These are phyloP conservation scores for Eimeria sp. DNA, from an alignment of 169 alveolate species.

Conservation along the genomic window DNA sequence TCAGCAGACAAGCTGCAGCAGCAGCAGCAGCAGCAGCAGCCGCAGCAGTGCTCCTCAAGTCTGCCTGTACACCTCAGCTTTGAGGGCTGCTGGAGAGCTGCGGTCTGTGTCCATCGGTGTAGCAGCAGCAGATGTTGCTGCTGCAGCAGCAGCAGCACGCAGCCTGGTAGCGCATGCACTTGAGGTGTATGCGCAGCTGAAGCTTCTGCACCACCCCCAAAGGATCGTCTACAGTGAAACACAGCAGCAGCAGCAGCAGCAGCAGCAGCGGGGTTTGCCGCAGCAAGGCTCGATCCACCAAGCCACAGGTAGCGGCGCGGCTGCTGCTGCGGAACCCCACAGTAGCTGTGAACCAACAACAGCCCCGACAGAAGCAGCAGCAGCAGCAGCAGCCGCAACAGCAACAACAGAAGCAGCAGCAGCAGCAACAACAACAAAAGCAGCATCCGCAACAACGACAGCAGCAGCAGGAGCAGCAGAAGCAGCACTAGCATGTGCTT, in stretches of 20 bases:
- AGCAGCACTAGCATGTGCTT: conserved; percentile 11
- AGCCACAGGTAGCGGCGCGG: background rate
- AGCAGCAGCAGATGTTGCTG: conserved; percentile 53
- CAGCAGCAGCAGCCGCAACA: conserved; percentile 5
- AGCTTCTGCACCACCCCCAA: background rate
- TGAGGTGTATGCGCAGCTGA: conserved; percentile 24
- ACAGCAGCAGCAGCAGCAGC: conserved; percentile 17
- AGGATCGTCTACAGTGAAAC: background rate
- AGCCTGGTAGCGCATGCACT: conserved; percentile 45
- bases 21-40: conserved; percentile 30
- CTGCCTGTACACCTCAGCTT: conserved; percentile 50
- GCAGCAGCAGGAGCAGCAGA: conserved; percentile 9
- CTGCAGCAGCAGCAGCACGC: conserved; percentile 59
- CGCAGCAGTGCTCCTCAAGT: conserved; percentile 6
- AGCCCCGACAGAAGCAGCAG: conserved; percentile 6
- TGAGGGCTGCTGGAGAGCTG: conserved; percentile 47
- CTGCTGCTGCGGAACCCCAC: background rate
- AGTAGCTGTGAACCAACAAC: background rate
- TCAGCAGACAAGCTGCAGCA: conserved; percentile 9
- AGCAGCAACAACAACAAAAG: background rate
- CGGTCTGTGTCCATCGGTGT: conserved; percentile 12
- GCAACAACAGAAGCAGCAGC: background rate
- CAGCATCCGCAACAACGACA: conserved; percentile 20
- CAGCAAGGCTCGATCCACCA: conserved; percentile 11
- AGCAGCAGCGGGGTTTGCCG: background rate